Conservation (phyloP, 352 stramenopile genomes). For the Globisporangium barbulae region DNA sequence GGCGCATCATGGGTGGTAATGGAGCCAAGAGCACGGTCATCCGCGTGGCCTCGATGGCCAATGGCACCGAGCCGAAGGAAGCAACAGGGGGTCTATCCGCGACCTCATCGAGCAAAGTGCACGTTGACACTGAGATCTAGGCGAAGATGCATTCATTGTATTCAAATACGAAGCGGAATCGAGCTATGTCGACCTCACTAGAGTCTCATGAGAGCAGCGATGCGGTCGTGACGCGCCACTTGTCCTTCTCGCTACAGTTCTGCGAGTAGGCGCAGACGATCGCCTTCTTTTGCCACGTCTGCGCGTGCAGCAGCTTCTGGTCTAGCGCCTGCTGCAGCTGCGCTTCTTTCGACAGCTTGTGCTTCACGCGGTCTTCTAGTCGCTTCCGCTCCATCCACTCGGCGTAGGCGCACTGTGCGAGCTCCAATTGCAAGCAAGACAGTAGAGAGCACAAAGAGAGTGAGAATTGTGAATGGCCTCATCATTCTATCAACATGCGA, state of each 20-base stretch:
- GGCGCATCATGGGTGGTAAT: conserved; percentile 49
- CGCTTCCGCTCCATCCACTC: conserved; percentile 47
- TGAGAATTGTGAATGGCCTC: not conserved
- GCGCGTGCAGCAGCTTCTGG: conserved; percentile 32
- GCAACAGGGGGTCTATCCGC: not conserved
- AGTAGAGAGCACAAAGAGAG: not conserved
- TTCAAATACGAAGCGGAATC: too few relatives aligned
- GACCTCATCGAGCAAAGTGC: conserved; percentile 22
- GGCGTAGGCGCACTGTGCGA: conserved; percentile 22
- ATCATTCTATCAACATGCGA: not conserved
- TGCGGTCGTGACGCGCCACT: conserved; percentile 8
- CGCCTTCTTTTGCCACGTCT: conserved; percentile 62
- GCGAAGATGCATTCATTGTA: not conserved
- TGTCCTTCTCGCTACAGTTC: conserved; percentile 17
- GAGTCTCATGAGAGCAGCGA: conserved; percentile 9
- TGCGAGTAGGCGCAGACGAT: conserved; percentile 73
- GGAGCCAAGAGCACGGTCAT: conserved; percentile 36
- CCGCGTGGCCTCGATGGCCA: conserved; percentile 25
- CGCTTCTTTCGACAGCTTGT: conserved; percentile 27
- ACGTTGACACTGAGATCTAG: conserved; percentile 47
- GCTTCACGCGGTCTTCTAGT: conserved; percentile 43
- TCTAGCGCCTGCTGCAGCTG: conserved; percentile 23
- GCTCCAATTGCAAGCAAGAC: conserved; percentile 1
- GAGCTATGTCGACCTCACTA: not conserved
- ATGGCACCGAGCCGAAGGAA: not conserved